Base-by-base conservation (phyloP, 1,284 basidiomycete genomes). In the Sporisorium exsertum region DNA sequence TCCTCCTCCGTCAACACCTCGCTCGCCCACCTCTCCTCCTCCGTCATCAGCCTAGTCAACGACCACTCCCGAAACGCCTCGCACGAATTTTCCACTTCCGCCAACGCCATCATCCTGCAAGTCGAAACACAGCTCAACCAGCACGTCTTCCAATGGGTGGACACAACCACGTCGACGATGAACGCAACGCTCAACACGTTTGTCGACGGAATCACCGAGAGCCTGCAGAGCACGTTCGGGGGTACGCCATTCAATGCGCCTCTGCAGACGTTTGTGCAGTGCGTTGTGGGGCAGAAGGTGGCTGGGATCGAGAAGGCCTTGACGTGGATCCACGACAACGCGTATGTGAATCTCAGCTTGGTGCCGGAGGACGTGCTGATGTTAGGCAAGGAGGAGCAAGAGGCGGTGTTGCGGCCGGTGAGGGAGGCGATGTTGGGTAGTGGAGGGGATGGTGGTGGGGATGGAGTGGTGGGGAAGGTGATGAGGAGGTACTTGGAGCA, bases 261-360 rank as follows among this genome's bases (percentile, higher is more conserved):
- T 2, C 59, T 79, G n/a, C 81, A 80, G 58, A 74, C 64, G 3
- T 72, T 80, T 45, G 60, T 74, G 22, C 46, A 74, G 45, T 99
- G 96, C 85, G 89, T 97, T 79, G 89, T 98, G 73, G 95, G 95
- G 6, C 90, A 89, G 67, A 99, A 99, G 85, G 91, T 98, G 53
- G 88, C 90, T 62, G 92, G 91, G 8, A 89, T 99, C 78, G 93
- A 95, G 86, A 89, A 90, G 22, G 95, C 93, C 9, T 88, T 98
- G 54, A 97, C 94, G 0, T 98, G 96, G 90, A 88, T 98, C 69
- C 92, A 95, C 79, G 88, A 94, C 74, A 94, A 96, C 85, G 91
- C 95, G 42, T 87, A 90, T 51, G 88, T 97, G 73, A 87, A 92
- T 74, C 89, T 97, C 57, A 91, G 93, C 0, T 89, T 88, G 37